Percentiles rank a stretch among this genome's conserved stretches.
Conservation (phyloP, 495 filamentous ascomycete species). For the Aspergillus ellipticus region DNA sequence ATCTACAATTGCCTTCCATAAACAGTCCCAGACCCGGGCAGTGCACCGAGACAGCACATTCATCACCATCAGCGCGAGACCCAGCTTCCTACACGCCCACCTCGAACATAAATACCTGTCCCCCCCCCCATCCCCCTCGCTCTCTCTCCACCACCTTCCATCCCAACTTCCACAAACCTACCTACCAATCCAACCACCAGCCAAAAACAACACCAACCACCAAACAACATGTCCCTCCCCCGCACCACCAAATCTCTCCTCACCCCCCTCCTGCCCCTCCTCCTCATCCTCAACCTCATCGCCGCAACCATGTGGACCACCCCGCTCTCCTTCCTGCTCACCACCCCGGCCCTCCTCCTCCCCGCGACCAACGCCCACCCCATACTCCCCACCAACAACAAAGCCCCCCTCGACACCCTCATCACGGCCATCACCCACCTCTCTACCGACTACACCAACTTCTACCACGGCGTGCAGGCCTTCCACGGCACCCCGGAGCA, state of each 20-base stretch:
- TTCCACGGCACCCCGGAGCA: neutral
- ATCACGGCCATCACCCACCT: neutral
- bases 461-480: neutral
- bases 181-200: neutral
- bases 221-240: neutral
- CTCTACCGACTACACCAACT: neutral
- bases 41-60: no score
- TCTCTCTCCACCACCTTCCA: neutral
- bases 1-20: no score
- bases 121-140: neutral
- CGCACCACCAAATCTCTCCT: neutral
- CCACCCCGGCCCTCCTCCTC: no score
- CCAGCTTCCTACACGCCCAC: no score
- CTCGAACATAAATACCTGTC: neutral
- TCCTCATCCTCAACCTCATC: no score
- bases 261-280: no score
- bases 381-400: neutral
- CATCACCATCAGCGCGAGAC: no score
- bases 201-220: neutral
- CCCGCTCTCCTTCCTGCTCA: no score
- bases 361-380: neutral
- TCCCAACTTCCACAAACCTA: neutral
- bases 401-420: neutral
- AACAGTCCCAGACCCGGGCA: no score
- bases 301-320: neutral